phyloP scores from a whole-genome alignment of 352 stramenopile genomes.

The Globisporangium yorkense region DNA sequence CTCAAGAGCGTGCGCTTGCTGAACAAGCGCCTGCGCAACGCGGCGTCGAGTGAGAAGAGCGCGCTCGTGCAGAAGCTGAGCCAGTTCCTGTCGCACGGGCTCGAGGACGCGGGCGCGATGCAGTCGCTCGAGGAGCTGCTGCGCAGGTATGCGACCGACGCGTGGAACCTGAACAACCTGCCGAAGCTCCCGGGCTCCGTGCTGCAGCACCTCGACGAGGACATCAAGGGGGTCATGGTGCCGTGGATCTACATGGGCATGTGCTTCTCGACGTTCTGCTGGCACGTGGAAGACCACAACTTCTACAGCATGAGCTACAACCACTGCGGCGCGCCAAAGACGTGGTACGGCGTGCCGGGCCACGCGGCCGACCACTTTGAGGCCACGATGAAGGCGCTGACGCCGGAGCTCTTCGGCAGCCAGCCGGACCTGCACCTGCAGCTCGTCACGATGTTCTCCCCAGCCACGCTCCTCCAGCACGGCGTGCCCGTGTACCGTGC shows the following conservation, averaged over 20 bases:
- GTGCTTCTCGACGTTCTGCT: slow-evolving; percentile 99
- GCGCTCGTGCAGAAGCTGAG: slow-evolving; percentile 29
- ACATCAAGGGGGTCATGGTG: slow-evolving; percentile 98
- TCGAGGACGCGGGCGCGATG: slow-evolving; percentile 19
- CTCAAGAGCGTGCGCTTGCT: slow-evolving; percentile 47
- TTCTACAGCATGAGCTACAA: slow-evolving; percentile 99
- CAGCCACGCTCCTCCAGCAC: slow-evolving; percentile 59
- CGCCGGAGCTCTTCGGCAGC: slow-evolving; percentile 92
- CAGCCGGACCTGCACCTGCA: slow-evolving; percentile 95
- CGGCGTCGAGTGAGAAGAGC: slow-evolving; percentile 24
- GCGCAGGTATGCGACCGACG: slow-evolving; percentile 70
- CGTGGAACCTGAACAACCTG: slow-evolving; percentile 99
- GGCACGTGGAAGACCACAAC: slow-evolving; percentile 99
- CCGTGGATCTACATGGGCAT: slow-evolving; percentile 99
- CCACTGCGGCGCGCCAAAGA: slow-evolving; percentile 96
- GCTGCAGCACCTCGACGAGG: slow-evolving; percentile 94
- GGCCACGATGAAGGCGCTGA: slow-evolving; percentile 85
- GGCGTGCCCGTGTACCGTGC: slow-evolving; percentile 93
- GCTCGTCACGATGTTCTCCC: slow-evolving; percentile 84
- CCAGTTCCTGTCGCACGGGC: slow-evolving; percentile 51
- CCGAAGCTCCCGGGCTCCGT: slow-evolving; percentile 91
- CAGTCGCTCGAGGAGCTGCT: slow-evolving; percentile 41
- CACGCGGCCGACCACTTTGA: slow-evolving; percentile 90
- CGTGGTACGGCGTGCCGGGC: slow-evolving; percentile 97
- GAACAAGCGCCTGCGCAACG: slow-evolving; percentile 43